Percentiles rank a stretch among this genome's conserved stretches.
phyloP scores from a whole-genome alignment of 1,139 yeast species.

The Debaryomyces singareniensis region DNA sequence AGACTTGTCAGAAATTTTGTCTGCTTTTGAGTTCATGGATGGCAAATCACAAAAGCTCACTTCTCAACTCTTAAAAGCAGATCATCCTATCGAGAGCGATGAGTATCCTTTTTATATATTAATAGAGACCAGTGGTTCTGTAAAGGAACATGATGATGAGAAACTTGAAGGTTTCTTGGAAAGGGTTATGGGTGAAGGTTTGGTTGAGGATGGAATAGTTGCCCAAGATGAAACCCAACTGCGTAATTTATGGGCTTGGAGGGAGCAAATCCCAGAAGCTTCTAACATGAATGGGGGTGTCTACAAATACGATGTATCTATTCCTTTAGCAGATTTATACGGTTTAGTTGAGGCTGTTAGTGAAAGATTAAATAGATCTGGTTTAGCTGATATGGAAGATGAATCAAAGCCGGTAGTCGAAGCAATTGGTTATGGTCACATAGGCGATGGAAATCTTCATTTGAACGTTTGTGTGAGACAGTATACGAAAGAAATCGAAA shows the following conservation, averaged over 20 bases:
- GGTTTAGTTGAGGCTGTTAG: constrained; percentile 72
- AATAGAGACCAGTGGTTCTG: constrained; percentile 92
- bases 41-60: constrained; percentile 64
- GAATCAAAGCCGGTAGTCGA: constrained; percentile 68
- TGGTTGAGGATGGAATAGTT: constrained; percentile 85
- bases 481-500: constrained; percentile 71
- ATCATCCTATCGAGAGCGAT: constrained; percentile 74
- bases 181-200: constrained; percentile 73
- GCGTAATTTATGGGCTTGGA: constrained; percentile 84
- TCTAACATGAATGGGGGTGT: constrained; percentile 85
- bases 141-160: constrained; percentile 76
- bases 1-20: constrained; percentile 77
- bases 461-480: constrained; percentile 86
- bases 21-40: constrained; percentile 97
- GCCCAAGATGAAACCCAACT: constrained; percentile 93
- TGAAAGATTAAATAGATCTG: constrained; percentile 48
- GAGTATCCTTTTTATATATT: constrained; percentile 81
- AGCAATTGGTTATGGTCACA: constrained; percentile 92
- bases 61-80: constrained; percentile 43
- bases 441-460: constrained; percentile 95
- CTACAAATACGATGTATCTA: constrained; percentile 90
- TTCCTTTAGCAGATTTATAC: constrained; percentile 76
- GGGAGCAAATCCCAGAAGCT: constrained; percentile 91
- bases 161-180: constrained; percentile 79
- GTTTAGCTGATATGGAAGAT: constrained; percentile 61